phyloP scores from a whole-genome alignment of 164 flowering plant species.

The Umbellularia californica region DNA sequence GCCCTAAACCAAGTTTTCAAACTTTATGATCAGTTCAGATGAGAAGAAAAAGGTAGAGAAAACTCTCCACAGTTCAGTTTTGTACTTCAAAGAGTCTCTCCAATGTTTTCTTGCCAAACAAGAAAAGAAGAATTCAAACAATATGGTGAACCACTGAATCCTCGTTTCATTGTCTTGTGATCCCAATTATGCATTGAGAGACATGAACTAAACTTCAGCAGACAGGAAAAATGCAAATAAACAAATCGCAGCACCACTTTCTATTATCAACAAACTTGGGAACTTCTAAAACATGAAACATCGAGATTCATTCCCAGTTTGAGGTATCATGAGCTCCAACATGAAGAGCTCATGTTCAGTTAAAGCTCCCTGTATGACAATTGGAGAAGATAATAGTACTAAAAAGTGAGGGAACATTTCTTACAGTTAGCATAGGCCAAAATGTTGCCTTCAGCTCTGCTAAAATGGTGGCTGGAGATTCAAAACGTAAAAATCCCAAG shows the following conservation, averaged over 20 bases:
- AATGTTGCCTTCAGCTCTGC: conserved; percentile 67
- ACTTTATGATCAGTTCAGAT: too few species aligned
- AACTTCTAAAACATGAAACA: background rate
- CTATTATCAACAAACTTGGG: background rate
- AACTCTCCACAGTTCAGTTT: too few species aligned
- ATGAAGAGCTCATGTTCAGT: background rate
- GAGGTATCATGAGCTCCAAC: background rate
- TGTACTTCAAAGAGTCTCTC: background rate
- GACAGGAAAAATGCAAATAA: background rate
- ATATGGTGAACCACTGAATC: background rate
- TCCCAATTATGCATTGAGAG: background rate
- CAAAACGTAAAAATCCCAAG: conserved; percentile 68
- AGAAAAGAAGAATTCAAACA: background rate
- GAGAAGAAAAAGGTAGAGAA: too few species aligned
- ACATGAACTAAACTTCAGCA: background rate
- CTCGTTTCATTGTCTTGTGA: background rate
- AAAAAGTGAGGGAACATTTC: conserved; percentile 12
- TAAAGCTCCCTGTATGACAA: background rate
- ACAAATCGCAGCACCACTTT: background rate
- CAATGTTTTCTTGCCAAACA: background rate
- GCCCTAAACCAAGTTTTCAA: background rate
- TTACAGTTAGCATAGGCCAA: conserved; percentile 89
- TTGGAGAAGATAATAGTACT: background rate
- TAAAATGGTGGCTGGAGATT: conserved; percentile 52
- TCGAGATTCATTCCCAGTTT: background rate